Conservation (phyloP, 352 stramenopile species). For the Pythium insidiosum region DNA sequence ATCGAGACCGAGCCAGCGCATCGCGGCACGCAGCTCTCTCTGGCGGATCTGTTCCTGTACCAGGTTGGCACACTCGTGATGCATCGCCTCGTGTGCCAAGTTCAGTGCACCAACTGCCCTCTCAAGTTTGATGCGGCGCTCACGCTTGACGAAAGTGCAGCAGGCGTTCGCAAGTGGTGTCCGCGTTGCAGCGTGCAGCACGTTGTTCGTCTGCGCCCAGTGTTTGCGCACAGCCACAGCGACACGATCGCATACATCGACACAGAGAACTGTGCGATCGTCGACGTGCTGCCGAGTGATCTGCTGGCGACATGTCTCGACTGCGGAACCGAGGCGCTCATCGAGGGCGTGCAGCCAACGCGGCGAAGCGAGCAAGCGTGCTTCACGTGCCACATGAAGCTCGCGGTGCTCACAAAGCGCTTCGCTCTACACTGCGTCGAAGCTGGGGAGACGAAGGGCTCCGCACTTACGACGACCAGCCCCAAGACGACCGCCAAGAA, state of each 20-base stretch:
- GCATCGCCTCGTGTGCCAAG: slow-evolving; percentile 50
- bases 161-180: slow-evolving; percentile 67
- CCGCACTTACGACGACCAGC: background rate
- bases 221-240: slow-evolving; percentile 65
- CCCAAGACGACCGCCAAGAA: slow-evolving; percentile 26
- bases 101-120: slow-evolving; percentile 68
- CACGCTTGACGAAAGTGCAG: slow-evolving; percentile 29
- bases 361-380: slow-evolving; percentile 58
- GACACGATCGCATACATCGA: slow-evolving; percentile 58
- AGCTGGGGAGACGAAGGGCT: background rate
- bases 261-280: slow-evolving; percentile 60
- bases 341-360: slow-evolving; percentile 35
- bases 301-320: slow-evolving; percentile 65
- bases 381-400: slow-evolving; percentile 72
- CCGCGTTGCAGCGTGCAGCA: slow-evolving; percentile 71
- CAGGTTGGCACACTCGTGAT: slow-evolving; percentile 67
- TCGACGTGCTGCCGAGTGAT: slow-evolving; percentile 63
- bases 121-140: slow-evolving; percentile 60
- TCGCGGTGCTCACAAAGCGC: slow-evolving; percentile 59
- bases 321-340: slow-evolving; percentile 55
- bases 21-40: slow-evolving; percentile 38
- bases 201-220: slow-evolving; percentile 44
- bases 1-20: slow-evolving; percentile 49
- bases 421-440: slow-evolving; percentile 25
- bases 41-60: slow-evolving; percentile 72